Evolutionary conservation across 176 grass and related monocot species (phyloP), one percentile per base, ranked within the genome.

Genomic region (Carex kokanica): DNA sequence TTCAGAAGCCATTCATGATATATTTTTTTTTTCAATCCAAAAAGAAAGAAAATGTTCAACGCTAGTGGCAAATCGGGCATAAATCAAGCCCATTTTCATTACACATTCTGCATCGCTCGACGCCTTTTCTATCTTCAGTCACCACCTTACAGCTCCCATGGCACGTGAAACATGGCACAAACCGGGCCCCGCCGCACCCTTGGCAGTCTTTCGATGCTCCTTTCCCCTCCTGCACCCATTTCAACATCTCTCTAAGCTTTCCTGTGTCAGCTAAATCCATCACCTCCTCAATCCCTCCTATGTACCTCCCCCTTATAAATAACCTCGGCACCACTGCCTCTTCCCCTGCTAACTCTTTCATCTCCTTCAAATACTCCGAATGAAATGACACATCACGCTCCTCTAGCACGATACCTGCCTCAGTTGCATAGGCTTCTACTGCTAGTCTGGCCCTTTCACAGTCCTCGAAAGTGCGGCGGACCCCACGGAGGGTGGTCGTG

Each of bases 401-500:
- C 67, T 93, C 87, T 24, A 91, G 70, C 65, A 71, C 54, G 6
- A 78, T 78, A 15, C 88, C 83, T 64, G 77, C 84, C 78, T 88
- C 88, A 38, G 79, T 84, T 1, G 92, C 91, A 66, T 93, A 91
- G 11, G 84, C 85, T 85, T 93, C 89, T 61, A 98, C 83, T 5
- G 64, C 58, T 75, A 89, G 84, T 7, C 95, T 80, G 63, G 86
- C 84, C 79, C 84, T 81, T 87, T 98, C 95, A 86, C 95, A 98
- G 75, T 98, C 95, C 67, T 95, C 91, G 84, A 98, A 98, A 64
- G 95, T 98, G n/a, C 91, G 92, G 0, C 95, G 91, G 60, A 98
- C 88, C 34, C 95, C 92, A 78, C 84, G 86, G 72, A 98, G 95
- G 74, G 95, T 88, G 36, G 95, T 98, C 5, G 91, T 98, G 88